Percentiles rank a stretch among this genome's conserved stretches.
These are phyloP conservation scores for Lagenidium giganteum DNA, from an alignment of 352 stramenopile species.

Conservation along the genomic window DNA sequence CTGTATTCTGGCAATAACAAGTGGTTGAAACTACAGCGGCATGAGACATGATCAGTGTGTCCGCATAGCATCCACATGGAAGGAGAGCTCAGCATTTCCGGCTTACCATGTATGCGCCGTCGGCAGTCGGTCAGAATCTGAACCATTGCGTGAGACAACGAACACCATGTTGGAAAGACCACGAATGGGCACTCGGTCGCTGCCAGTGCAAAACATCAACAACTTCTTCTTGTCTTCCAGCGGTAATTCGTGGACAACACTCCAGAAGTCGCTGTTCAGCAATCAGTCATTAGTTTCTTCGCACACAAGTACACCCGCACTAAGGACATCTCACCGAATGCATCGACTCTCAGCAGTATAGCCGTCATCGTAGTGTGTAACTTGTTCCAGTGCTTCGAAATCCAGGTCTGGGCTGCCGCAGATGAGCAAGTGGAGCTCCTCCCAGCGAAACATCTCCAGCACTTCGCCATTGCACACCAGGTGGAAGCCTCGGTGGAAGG, in stretches of 20 bases:
- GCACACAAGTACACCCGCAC: too few species aligned
- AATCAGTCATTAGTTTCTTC: neutral
- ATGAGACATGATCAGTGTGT: constrained; percentile 8
- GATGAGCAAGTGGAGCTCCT: constrained; percentile 73
- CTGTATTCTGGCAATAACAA: constrained; percentile 83
- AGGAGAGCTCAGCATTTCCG: neutral
- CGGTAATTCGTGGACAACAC: constrained; percentile 69
- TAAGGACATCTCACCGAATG: constrained; percentile 34
- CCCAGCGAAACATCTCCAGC: constrained; percentile 73
- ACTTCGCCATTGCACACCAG: constrained; percentile 70
- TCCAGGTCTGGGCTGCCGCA: constrained; percentile 72
- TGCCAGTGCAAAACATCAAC: constrained; percentile 82
- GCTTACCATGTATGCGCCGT: constrained; percentile 82
- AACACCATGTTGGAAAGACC: constrained; percentile 78
- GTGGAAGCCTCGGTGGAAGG: constrained; percentile 74
- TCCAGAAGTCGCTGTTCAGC: constrained; percentile 63
- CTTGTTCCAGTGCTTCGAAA: constrained; percentile 71
- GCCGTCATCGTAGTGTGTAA: constrained; percentile 72
- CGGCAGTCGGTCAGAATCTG: constrained; percentile 77
- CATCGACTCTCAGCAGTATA: constrained; percentile 58
- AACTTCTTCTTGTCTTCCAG: constrained; percentile 85
- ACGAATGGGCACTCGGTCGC: constrained; percentile 78
- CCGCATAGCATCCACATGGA: constrained; percentile 4
- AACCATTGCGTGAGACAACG: constrained; percentile 80
- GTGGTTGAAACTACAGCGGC: constrained; percentile 71